Evolutionary conservation across 2,329 filamentous ascomycete genomes (phyloP).

Genomic region (Colletotrichum sp.): DNA sequence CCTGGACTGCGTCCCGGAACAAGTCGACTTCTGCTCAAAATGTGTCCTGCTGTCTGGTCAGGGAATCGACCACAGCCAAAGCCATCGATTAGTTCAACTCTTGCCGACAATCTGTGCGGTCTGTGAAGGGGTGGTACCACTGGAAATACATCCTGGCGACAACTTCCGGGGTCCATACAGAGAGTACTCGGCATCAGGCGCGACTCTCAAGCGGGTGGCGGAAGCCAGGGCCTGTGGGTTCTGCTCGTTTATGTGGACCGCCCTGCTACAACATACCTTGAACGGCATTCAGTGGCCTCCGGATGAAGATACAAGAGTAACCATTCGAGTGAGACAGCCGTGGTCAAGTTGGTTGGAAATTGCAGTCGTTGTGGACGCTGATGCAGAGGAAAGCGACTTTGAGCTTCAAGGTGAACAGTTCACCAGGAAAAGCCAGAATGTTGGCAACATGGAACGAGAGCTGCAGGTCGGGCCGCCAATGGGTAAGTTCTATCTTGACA

Average conservation of each 20-base stretch:
- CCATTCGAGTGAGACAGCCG: not conserved
- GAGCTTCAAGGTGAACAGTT: not conserved
- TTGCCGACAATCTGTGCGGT: not conserved
- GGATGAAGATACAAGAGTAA: not conserved
- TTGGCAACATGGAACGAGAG: not conserved
- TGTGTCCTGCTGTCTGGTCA: not conserved
- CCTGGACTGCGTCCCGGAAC: not conserved
- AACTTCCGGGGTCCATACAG: not conserved
- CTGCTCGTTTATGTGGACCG: not conserved
- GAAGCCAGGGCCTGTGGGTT: not conserved
- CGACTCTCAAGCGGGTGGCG: not conserved
- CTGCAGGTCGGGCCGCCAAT: not conserved
- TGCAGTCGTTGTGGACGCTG: not conserved
- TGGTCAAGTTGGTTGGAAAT: not conserved
- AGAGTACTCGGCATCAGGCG: not conserved
- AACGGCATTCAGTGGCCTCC: not conserved
- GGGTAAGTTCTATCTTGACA: not conserved
- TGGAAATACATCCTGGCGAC: rapidly evolving
- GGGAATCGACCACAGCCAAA: rapidly evolving
- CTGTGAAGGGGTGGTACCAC: rapidly evolving
- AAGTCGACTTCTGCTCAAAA: not conserved
- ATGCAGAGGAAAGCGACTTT: not conserved
- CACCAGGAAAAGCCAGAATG: not conserved
- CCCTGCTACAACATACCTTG: not conserved
- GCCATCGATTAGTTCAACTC: not conserved